A percentile compares a stretch with the other conserved stretches of the same genome.
These are phyloP conservation scores for Sugiyamaella xylanicola DNA, from an alignment of 1,139 yeast species.

Conservation along the genomic window DNA sequence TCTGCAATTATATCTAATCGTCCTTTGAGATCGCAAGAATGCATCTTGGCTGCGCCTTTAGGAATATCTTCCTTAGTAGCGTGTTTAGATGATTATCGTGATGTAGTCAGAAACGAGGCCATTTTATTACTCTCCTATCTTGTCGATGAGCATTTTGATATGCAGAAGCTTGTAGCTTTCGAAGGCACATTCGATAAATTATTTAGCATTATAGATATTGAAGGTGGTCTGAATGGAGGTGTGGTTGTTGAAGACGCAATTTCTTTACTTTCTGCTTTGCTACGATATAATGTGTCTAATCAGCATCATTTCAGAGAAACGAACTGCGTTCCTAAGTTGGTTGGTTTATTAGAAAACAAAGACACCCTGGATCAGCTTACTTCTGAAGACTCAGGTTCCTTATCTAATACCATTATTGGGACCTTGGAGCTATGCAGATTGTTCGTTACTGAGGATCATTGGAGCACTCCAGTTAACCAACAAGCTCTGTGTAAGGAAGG, in stretches of 20 bases:
- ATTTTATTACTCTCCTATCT: conserved; percentile 80
- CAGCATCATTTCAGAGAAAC: conserved; percentile 89
- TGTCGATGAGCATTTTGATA: conserved; percentile 78
- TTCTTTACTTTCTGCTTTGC: conserved; percentile 67
- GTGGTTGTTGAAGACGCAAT: conserved; percentile 92
- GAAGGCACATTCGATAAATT: conserved; percentile 87
- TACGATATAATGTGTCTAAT: conserved; percentile 84
- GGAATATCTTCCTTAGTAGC: conserved; percentile 77
- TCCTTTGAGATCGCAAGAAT: conserved; percentile 71
- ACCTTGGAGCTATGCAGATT: conserved; percentile 73
- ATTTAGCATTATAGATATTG: conserved; percentile 75
- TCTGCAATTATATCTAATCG: conserved; percentile 84
- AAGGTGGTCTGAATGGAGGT: conserved; percentile 92
- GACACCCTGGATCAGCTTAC: conserved; percentile 17
- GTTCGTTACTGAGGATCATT: conserved; percentile 75
- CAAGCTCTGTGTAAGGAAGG: conserved; percentile 61
- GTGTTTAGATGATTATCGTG: conserved; percentile 70
- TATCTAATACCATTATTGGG: conserved; percentile 54
- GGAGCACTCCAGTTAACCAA: conserved; percentile 65
- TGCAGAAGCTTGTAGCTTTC: conserved; percentile 91
- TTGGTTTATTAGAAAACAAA: conserved; percentile 49
- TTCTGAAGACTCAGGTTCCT: conserved; percentile 25
- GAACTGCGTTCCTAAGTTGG: conserved; percentile 68
- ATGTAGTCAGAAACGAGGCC: conserved; percentile 86
- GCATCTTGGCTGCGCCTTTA: conserved; percentile 70